Evolutionary conservation across 129 eudicot genomes (phyloP).

Genomic region (Flaveria robusta): DNA sequence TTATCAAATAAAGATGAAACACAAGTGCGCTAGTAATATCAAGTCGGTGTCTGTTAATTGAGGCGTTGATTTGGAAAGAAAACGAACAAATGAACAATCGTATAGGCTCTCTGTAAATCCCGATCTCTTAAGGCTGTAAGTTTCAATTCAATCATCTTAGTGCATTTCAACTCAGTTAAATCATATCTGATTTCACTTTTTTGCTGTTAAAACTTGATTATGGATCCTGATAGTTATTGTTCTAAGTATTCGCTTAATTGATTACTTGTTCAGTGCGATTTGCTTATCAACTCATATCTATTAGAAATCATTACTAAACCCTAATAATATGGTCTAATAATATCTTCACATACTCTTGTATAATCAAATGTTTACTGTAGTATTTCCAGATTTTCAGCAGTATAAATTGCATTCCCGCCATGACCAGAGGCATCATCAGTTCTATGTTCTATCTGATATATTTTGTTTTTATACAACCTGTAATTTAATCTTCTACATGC

Average conservation of each 20-base stretch:
- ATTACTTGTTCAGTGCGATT: not conserved
- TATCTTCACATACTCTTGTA: not conserved
- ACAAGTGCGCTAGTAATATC: constrained; percentile 14
- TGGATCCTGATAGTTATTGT: constrained; percentile 1
- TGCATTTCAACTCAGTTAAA: constrained; percentile 6
- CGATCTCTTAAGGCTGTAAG: constrained; percentile 65
- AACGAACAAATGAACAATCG: constrained; percentile 52
- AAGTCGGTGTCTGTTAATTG: constrained; percentile 32
- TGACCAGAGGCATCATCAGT: constrained; percentile 6
- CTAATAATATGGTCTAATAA: too few relatives aligned
- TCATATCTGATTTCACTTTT: constrained; percentile 8
- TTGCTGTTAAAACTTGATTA: constrained; percentile 6
- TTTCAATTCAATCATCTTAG: not conserved
- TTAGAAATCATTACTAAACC: too few relatives aligned
- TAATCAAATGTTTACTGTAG: not conserved
- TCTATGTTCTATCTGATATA: not conserved
- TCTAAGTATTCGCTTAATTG: not conserved
- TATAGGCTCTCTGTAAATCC: constrained; percentile 64
- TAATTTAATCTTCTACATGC: not conserved
- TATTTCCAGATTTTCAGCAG: not conserved
- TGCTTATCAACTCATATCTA: not conserved
- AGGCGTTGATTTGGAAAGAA: constrained; percentile 33
- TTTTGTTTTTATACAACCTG: not conserved
- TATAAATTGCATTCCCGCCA: not conserved
- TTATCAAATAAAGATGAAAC: too few relatives aligned